phyloP scores from a whole-genome alignment of 2,329 filamentous ascomycete species.

The Aspergillus texensis region DNA sequence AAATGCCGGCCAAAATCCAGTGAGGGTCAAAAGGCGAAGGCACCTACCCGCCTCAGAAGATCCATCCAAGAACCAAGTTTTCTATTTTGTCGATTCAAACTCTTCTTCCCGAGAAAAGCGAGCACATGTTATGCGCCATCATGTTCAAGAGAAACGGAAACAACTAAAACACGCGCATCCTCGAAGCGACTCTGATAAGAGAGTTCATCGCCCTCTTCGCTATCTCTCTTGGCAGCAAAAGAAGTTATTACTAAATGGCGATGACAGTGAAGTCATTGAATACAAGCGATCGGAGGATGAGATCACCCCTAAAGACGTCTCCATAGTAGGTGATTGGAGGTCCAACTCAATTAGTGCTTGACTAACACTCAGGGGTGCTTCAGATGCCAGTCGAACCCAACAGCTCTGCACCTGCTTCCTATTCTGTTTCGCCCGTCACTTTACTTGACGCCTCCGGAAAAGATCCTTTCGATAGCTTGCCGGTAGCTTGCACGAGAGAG shows the following conservation, averaged over 20 bases:
- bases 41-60: conserved; percentile 26
- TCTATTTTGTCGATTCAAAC: conserved; percentile 45
- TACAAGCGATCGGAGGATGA: neutral
- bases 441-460: conserved; percentile 31
- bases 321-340: conserved; percentile 4
- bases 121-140: conserved; percentile 49
- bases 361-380: neutral
- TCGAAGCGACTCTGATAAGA: conserved; percentile 19
- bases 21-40: conserved; percentile 30
- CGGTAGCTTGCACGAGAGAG: conserved; percentile 26
- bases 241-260: conserved; percentile 4
- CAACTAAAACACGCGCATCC: conserved; percentile 33
- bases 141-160: conserved; percentile 45
- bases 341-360: neutral
- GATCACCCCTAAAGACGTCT: neutral
- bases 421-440: conserved; percentile 28
- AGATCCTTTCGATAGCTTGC: conserved; percentile 38
- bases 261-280: conserved; percentile 2
- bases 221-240: conserved; percentile 31
- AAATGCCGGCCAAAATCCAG: conserved; percentile 19
- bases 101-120: conserved; percentile 47
- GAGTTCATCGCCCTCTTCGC: conserved; percentile 17
- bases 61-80: conserved; percentile 33
- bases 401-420: conserved; percentile 14
- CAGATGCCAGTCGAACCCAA: conserved; percentile 22